Conservation (phyloP, 208 protist genomes). For the Blechomonas ayalai region DNA sequence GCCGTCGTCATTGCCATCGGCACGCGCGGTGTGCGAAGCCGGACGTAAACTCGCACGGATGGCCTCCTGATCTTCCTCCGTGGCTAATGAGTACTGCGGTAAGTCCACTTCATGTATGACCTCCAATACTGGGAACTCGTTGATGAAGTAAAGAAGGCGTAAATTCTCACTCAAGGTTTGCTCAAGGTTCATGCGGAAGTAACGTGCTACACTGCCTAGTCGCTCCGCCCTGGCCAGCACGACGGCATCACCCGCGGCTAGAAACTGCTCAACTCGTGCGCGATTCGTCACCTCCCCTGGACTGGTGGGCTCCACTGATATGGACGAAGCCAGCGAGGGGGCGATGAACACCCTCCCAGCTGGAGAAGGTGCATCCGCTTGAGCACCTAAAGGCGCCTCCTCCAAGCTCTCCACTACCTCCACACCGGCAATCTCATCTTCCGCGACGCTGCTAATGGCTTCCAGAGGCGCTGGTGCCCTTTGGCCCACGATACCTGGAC, state of each 20-base stretch:
- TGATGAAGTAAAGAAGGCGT: conserved; percentile 77
- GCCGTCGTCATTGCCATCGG: conserved; percentile 9
- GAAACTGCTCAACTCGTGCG: conserved; percentile 20
- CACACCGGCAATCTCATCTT: background rate
- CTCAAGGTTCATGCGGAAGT: conserved; percentile 46
- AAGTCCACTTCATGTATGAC: conserved; percentile 41
- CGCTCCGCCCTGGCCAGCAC: conserved; percentile 67
- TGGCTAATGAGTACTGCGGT: conserved; percentile 39
- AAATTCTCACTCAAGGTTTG: conserved; percentile 70
- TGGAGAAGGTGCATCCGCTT: too few species aligned
- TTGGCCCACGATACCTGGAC: background rate
- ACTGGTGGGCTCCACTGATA: conserved; percentile 13
- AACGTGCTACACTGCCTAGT: conserved; percentile 41
- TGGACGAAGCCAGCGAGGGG: conserved; percentile 2
- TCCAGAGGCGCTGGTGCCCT: background rate
- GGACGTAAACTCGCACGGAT: conserved; percentile 65
- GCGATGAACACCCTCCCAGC: background rate
- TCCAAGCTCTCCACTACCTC: background rate
- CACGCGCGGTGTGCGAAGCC: conserved; percentile 16
- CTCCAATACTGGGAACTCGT: conserved; percentile 78
- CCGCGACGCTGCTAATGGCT: background rate
- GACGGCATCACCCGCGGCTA: conserved; percentile 16
- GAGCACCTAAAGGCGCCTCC: background rate
- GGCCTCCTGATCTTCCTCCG: conserved; percentile 59
- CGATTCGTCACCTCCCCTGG: conserved; percentile 12